Evolutionary conservation across 2,329 filamentous ascomycete genomes (phyloP).

Genomic region (Xylogone sp.): DNA sequence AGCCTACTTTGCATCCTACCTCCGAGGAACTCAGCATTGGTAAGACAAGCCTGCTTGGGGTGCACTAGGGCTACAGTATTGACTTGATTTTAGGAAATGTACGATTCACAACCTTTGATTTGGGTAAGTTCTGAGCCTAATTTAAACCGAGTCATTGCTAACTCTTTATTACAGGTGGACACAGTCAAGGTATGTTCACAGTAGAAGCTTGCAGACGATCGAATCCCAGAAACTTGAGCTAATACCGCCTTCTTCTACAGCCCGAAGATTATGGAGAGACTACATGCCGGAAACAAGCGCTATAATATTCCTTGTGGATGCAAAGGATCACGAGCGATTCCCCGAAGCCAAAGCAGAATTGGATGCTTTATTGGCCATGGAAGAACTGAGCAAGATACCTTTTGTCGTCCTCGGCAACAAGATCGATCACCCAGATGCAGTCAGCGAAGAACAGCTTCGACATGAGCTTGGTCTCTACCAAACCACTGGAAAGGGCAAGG

Average conservation of each 20-base stretch:
- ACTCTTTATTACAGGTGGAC: constrained; percentile 47
- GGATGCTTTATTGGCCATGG: constrained; percentile 92
- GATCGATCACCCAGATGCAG: constrained; percentile 95
- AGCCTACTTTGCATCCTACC: constrained; percentile 83
- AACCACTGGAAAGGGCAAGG: constrained; percentile 94
- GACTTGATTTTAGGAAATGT: constrained; percentile 69
- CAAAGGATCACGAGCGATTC: constrained; percentile 95
- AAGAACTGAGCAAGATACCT: constrained; percentile 91
- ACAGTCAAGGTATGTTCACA: constrained; percentile 70
- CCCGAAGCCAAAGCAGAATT: constrained; percentile 94
- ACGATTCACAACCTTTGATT: constrained; percentile 90
- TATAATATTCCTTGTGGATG: constrained; percentile 96
- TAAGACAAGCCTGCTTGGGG: background rate
- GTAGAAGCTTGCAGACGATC: background rate
- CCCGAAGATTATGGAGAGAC: constrained; percentile 91
- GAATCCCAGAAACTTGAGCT: constrained; percentile 8
- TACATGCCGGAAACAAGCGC: constrained; percentile 96
- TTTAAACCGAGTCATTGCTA: background rate
- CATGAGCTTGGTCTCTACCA: constrained; percentile 92
- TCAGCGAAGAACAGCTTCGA: constrained; percentile 92
- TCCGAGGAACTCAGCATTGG: background rate
- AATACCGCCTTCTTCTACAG: constrained; percentile 37
- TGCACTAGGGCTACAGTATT: background rate
- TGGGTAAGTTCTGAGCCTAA: constrained; percentile 47
- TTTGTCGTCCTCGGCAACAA: constrained; percentile 98